Conservation (phyloP, 345 rosid species). For the Abelmoschus esculentus region DNA sequence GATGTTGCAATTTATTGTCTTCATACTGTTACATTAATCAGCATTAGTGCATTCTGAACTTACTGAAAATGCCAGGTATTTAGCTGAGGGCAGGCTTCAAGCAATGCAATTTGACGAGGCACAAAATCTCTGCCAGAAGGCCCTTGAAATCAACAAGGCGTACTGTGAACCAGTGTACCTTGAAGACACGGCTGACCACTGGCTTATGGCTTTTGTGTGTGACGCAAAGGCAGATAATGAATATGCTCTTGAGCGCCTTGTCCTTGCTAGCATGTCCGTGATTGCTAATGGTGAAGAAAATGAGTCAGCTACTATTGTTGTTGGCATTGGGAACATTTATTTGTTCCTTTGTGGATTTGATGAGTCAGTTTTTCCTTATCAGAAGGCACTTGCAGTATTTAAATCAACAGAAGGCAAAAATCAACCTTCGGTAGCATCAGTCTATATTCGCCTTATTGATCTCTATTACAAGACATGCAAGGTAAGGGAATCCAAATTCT, state of each 20-base stretch:
- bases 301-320: conserved; percentile 48
- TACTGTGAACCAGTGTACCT: conserved; percentile 43
- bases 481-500: conserved; percentile 44
- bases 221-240: too few relatives aligned
- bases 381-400: conserved; percentile 46
- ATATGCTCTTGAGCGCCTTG: too few relatives aligned
- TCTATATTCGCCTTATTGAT: conserved; percentile 43
- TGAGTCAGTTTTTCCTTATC: conserved; percentile 53
- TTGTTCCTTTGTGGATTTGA: conserved; percentile 31
- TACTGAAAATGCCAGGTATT: conserved; percentile 29
- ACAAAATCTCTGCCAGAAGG: conserved; percentile 35
- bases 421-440: conserved; percentile 43
- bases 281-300: conserved; percentile 44
- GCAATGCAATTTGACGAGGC: conserved; percentile 49
- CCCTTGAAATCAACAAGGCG: conserved; percentile 40
- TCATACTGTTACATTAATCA: neutral
- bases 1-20: too few relatives aligned
- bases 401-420: conserved; percentile 44
- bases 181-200: conserved; percentile 50
- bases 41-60: neutral
- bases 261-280: conserved; percentile 53
- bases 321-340: conserved; percentile 40
- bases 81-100: conserved; percentile 51
- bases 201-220: conserved; percentile 15
- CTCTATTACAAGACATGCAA: conserved; percentile 44